Percentiles rank a stretch among this genome's conserved stretches.
Conservation (phyloP, 306 rosid species). For the Alnus glutinosa region DNA sequence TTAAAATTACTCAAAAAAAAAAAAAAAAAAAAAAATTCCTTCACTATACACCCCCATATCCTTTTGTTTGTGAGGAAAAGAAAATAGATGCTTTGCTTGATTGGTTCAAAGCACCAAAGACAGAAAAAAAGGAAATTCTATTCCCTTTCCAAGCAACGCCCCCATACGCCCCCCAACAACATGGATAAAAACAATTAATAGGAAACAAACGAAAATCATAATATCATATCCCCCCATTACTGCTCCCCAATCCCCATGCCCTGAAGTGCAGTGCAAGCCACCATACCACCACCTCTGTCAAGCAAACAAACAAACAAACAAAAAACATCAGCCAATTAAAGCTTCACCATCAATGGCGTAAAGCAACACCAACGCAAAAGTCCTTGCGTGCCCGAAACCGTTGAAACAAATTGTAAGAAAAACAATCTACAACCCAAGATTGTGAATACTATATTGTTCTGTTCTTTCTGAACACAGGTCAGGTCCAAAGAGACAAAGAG, state of each 20-base stretch:
- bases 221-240: background rate
- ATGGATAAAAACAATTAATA: conserved; percentile 30
- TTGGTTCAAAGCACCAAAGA: conserved; percentile 42
- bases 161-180: conserved; percentile 14
- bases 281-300: conserved; percentile 8
- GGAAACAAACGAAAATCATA: conserved; percentile 1
- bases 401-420: conserved; percentile 22
- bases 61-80: background rate
- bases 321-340: conserved; percentile 15
- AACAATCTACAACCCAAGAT: background rate
- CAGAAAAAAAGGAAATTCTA: conserved; percentile 22
- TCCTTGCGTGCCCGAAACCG: conserved; percentile 63
- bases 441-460: background rate
- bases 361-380: conserved; percentile 43
- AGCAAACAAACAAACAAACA: conserved; percentile 5
- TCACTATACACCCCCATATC: too few species aligned
- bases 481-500: background rate
- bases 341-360: conserved; percentile 55
- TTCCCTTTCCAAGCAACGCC: conserved; percentile 31
- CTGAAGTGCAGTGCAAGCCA: conserved; percentile 49
- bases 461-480: background rate
- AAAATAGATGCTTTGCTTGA: conserved; percentile 54
- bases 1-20: too few species aligned
- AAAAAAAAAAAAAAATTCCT: too few species aligned
- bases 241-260: conserved; percentile 35